Percentiles rank a stretch among this genome's conserved stretches.
phyloP scores from a whole-genome alignment of 805 yeast genomes.

The Blastobotrys mokoenaii region DNA sequence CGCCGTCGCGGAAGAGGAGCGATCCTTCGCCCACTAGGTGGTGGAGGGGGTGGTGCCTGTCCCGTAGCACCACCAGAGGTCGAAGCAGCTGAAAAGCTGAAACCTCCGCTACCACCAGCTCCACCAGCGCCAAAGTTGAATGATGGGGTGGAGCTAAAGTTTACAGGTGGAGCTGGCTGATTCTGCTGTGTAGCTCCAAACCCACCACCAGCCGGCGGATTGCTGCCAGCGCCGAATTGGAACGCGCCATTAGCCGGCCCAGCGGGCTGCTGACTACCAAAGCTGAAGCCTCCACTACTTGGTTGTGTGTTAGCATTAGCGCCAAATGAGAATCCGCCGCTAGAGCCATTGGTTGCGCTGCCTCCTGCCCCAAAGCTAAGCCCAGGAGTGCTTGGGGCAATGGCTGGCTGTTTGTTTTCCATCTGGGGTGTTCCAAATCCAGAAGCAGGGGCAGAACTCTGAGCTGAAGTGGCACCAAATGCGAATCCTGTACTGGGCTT shows the following conservation, averaged over 20 bases:
- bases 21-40: too few species aligned
- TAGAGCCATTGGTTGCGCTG: neutral
- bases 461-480: neutral
- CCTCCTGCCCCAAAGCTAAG: neutral
- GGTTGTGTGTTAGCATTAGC: neutral
- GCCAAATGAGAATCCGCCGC: conserved; percentile 1
- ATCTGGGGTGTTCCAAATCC: neutral
- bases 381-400: neutral
- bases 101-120: neutral
- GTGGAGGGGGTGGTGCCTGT: too few species aligned
- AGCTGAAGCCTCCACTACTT: neutral
- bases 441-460: neutral
- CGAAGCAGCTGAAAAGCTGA: neutral
- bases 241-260: neutral
- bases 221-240: neutral
- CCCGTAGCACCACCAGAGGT: neutral
- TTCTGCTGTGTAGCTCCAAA: too few species aligned
- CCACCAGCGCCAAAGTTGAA: conserved; percentile 3
- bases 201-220: neutral
- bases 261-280: neutral
- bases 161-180: neutral
- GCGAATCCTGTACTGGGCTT: neutral
- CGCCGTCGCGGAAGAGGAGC: too few species aligned
- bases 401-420: neutral
- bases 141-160: neutral